Percentiles rank a stretch among this genome's conserved stretches.
phyloP scores from a whole-genome alignment of 2,329 filamentous ascomycete genomes.

The Dactylellina haptotyla region DNA sequence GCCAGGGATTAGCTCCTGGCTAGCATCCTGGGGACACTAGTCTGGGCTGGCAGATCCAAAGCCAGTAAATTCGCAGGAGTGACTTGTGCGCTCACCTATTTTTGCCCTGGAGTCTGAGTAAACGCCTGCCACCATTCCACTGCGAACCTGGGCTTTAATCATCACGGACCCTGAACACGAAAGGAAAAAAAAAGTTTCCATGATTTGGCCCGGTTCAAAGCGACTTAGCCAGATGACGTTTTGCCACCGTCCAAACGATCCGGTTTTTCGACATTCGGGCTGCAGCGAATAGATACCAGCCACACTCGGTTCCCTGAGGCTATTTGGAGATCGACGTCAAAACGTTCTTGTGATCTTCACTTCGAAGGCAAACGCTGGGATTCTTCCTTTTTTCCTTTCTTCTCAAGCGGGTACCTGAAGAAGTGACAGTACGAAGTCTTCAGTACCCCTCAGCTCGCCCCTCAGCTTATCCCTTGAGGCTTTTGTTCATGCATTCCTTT shows the following conservation, averaged over 20 bases:
- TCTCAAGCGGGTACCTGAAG: constrained; percentile 3
- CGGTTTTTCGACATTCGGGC: background rate
- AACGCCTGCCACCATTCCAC: constrained; percentile 37
- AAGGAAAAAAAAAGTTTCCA: background rate
- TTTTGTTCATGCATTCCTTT: background rate
- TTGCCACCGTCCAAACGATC: constrained; percentile 43
- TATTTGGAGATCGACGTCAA: constrained; percentile 14
- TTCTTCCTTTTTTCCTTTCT: background rate
- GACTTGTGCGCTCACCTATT: constrained; percentile 49
- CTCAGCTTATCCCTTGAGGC: background rate
- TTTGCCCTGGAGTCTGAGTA: constrained; percentile 52
- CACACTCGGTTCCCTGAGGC: constrained; percentile 23
- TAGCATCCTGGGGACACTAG: background rate
- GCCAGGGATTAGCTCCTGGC: constrained; percentile 11
- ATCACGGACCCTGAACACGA: constrained; percentile 16
- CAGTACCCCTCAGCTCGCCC: background rate
- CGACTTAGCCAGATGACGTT: constrained; percentile 16
- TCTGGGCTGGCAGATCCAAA: constrained; percentile 19
- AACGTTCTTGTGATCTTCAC: constrained; percentile 34
- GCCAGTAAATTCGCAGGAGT: constrained; percentile 41
- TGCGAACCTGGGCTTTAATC: constrained; percentile 7
- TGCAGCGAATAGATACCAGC: constrained; percentile 20
- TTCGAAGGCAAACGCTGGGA: constrained; percentile 2
- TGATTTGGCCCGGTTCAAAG: background rate
- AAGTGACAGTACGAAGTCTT: background rate